Conservation (phyloP, 768 basidiomycete species). For the Pleurotus eryngii region DNA sequence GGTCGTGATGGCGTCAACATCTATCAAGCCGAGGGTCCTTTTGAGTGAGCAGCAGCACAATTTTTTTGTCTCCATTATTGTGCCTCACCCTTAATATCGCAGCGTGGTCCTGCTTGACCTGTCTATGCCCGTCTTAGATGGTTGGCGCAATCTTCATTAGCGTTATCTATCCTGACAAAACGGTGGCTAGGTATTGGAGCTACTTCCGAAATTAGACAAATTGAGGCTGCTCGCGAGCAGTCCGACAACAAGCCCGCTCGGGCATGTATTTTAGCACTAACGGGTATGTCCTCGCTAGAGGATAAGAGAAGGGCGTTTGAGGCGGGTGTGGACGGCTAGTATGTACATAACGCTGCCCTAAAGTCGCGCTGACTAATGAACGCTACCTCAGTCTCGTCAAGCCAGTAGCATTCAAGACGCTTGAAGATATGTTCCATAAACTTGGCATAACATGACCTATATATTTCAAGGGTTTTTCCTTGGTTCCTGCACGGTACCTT, state of each 20-base stretch:
- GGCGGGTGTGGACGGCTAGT: conserved; percentile 96
- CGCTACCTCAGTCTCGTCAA: conserved; percentile 70
- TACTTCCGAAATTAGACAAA: conserved; percentile 74
- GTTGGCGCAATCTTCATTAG: conserved; percentile 30
- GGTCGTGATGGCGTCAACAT: conserved; percentile 81
- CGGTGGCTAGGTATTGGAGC: conserved; percentile 68
- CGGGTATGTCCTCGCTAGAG: conserved; percentile 90
- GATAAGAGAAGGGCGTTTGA: conserved; percentile 90
- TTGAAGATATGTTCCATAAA: conserved; percentile 80
- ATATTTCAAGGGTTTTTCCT: neutral
- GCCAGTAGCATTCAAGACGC: conserved; percentile 90
- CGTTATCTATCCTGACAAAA: no score
- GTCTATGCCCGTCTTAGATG: conserved; percentile 93
- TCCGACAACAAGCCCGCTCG: conserved; percentile 19
- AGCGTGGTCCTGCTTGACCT: conserved; percentile 87
- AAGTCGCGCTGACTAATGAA: conserved; percentile 4
- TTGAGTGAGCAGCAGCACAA: conserved; percentile 67
- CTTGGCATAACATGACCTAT: conserved; percentile 39
- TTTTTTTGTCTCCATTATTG: neutral
- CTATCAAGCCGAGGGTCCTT: conserved; percentile 70
- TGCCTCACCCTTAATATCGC: conserved; percentile 10
- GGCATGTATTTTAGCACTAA: conserved; percentile 76
- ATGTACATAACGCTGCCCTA: conserved; percentile 29
- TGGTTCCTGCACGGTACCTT: neutral
- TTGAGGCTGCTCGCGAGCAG: conserved; percentile 49